Evolutionary conservation across 139 green algal species (phyloP), one percentile per base, ranked within the genome.

Genomic region (Tetradesmus obliquus): DNA sequence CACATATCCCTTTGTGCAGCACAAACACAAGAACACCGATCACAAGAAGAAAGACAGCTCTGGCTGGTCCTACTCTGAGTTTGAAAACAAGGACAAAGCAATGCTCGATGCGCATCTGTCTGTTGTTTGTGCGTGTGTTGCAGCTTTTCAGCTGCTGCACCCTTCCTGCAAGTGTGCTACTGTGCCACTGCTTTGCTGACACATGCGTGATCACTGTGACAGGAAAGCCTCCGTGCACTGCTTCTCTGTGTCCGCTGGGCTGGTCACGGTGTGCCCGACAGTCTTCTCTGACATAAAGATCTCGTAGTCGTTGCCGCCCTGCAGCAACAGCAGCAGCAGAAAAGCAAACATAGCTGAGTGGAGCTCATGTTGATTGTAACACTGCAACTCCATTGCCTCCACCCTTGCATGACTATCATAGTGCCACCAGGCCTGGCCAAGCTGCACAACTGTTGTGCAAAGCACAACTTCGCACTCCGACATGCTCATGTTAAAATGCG

Each of bases 271-370:
- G 96, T 99, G 98, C 19, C 98, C 98, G 0, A 97, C 89, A 0
- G 98, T 99, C 83, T 95, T 96, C 1, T 97, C 93, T 8, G 93
- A 97, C 5, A 57, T 92, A 91, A 98, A 99, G 88, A 99, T 99
- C 93, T 99, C 98, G 91, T 97, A 97, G 91, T 99, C 98, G 92
- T 99, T 99, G 81, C 98, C 98, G 12, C 98, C 98, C 97, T 99
- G 96, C 79, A 93, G 3, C 3, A 10, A 88, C 24, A 92, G 58
- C 20, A 8, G 13, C 20, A 55, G 55, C 53, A 45, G 0, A 90
- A 0, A 45, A 24, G 51, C 51, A 22, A 9, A 83, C 9, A 45
- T 22, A 5, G 9, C 2, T 24, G 71, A 79, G 71, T 7, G 20
- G 0, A 66, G 57, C 57, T 8, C 57, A 66, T 8, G 57, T 66